These are phyloP conservation scores for Sindora glabra DNA, from an alignment of 306 rosid genomes.

Conservation along the genomic window DNA sequence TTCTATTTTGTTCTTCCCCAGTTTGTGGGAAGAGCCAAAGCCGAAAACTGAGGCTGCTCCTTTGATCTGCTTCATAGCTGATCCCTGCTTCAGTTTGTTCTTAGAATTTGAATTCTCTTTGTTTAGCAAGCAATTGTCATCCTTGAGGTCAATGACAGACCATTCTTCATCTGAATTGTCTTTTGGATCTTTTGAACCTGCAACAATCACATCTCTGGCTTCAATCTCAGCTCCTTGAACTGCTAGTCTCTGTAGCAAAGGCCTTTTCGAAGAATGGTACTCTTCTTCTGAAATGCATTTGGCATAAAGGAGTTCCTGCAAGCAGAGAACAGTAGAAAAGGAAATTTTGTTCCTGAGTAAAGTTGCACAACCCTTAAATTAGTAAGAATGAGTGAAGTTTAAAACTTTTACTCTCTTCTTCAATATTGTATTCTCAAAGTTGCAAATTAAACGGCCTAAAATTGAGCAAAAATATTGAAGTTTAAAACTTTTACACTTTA, in stretches of 20 bases:
- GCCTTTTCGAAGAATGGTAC: conserved; percentile 82
- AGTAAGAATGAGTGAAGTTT: no score
- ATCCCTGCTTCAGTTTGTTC: conserved; percentile 40
- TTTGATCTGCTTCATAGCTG: conserved; percentile 65
- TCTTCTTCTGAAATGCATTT: conserved; percentile 80
- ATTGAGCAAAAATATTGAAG: neutral
- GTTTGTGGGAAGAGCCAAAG: conserved; percentile 41
- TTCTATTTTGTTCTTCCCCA: conserved; percentile 43
- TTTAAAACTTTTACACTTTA: conserved; percentile 3
- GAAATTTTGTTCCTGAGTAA: neutral
- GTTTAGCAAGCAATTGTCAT: conserved; percentile 39
- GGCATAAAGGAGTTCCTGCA: conserved; percentile 74
- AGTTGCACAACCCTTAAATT: no score
- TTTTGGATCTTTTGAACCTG: conserved; percentile 26
- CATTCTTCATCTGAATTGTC: conserved; percentile 66
- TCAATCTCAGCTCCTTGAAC: conserved; percentile 77
- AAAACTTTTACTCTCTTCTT: no score
- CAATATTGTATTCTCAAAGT: neutral
- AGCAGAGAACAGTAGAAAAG: neutral
- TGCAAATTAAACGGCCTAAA: no score
- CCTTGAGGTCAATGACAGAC: conserved; percentile 83
- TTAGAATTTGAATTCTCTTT: conserved; percentile 49
- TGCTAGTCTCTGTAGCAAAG: conserved; percentile 70
- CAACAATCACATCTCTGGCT: conserved; percentile 55
- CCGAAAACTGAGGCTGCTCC: conserved; percentile 77